Conservation (phyloP, 2,329 filamentous ascomycete genomes). For the Huntiella bhutanensis region DNA sequence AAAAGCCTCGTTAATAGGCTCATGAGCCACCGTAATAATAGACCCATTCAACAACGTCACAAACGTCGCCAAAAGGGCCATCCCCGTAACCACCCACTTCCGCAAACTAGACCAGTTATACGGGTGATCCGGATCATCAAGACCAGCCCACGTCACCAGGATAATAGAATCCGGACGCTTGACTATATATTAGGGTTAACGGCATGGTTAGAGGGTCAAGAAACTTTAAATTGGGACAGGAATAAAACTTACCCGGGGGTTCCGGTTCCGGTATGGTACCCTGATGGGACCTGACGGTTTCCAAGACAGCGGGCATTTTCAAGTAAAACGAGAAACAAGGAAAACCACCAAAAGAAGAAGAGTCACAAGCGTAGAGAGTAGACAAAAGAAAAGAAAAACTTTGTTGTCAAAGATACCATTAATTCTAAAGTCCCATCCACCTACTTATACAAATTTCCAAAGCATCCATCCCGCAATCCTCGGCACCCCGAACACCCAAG, state of each 20-base stretch:
- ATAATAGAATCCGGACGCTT: not conserved
- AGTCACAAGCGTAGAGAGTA: not conserved
- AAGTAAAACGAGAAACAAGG: not conserved
- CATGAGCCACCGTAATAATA: conserved; percentile 10
- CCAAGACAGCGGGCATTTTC: conserved; percentile 1
- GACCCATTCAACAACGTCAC: conserved; percentile 10
- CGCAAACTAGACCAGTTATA: conserved; percentile 44
- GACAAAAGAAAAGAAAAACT: not conserved
- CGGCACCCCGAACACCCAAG: too few species aligned
- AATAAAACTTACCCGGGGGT: not conserved
- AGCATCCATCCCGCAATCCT: too few species aligned
- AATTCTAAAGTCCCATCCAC: too few species aligned
- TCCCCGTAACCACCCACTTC: conserved; percentile 19
- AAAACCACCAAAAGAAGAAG: not conserved
- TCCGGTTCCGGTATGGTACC: not conserved
- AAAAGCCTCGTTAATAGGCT: conserved; percentile 13
- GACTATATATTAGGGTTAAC: too few species aligned
- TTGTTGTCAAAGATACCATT: too few species aligned
- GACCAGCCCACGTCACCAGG: conserved; percentile 38
- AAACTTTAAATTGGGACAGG: too few species aligned
- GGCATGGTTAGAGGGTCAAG: too few species aligned
- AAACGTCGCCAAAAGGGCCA: conserved; percentile 19
- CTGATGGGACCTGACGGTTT: conserved; percentile 3
- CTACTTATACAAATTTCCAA: too few species aligned
- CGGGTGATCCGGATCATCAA: conserved; percentile 44